Evolutionary conservation across 2,329 filamentous ascomycete genomes (phyloP), one percentile per base, ranked within the genome.

Genomic region (Cercospora sesami): DNA sequence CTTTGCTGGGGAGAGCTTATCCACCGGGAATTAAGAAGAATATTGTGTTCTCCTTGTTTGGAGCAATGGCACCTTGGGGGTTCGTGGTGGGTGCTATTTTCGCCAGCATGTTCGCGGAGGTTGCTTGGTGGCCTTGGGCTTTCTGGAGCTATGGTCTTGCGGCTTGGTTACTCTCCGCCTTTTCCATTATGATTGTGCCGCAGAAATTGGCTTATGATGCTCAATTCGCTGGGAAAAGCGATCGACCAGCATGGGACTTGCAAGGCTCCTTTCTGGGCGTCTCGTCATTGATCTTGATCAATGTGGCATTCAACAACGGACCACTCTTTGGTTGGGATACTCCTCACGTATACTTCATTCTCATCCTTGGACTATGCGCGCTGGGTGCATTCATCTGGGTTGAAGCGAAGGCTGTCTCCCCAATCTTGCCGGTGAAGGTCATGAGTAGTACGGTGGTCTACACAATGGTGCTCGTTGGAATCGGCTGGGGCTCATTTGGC

Each of bases 31-130:
- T 76, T 57, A 78, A 77, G 67, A 81, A 80, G 72, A 79, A 80
- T 70, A 76, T 80, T 26, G 74, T 79, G 7, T 80, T 80, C 67
- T 76, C 76, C 36, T 69, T 79, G 6, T 81, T 80, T 55, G 79
- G 78, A 21, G 77, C 77, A 4, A 74, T 74, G 65, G 79, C 78
- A 7, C 79, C 79, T 2, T 72, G 73, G 65, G 79, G 79, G 1
- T 78, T 77, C 42, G 75, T 80, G 30, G 69, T 78, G 53, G 79
- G 79, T 39, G 76, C 76, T 0, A 62, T 75, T 2, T 79, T 75
- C 30, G 76, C 75, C 31, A 74, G 74, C 60, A 69, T 80, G 7
- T 80, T 80, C 60, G 75, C 75, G 8, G 55, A 71, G 28, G 63
- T 77, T 8, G 68, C 74, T 0, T 80, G 77, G 75, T 79, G 77